Evolutionary conservation across 2,329 filamentous ascomycete genomes (phyloP), one percentile per base, ranked within the genome.

Genomic region (Fusarium sarcochroum): DNA sequence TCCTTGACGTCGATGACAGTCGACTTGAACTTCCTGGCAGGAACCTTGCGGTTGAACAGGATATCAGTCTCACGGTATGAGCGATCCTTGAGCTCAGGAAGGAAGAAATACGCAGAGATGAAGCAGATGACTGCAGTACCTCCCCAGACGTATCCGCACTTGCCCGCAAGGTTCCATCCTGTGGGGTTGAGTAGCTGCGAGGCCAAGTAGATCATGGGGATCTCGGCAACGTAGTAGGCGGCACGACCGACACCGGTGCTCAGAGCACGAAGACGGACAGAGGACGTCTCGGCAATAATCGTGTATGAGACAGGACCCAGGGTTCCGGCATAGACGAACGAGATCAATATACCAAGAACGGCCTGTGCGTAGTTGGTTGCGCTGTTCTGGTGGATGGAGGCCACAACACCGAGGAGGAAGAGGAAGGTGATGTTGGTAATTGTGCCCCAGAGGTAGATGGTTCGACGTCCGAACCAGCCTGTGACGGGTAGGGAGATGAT

Each of bases 401-500:
- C 89, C 1, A 86, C 86, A 65, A 91, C 80, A 75, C 89, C 89
- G 25, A 91, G 86, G 6, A 80, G 79, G 64, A 91, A 50, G 18
- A 90, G 79, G 71, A 90, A 82, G 38, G 74, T 70, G 53, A 80
- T 78, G 77, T 88, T 89, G 77, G 84, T 81, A 38, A 78, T 72
- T 34, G 84, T 84, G 68, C 89, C 88, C 80, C 84, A 90, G 54
- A 90, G 80, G 76, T 90, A 91, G 77, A 91, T 90, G 23, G 86
- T 84, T 52, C 89, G 88, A 55, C 88, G 85, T 74, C 89, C 88
- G 52, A 89, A 81, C 76, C 87, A 90, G 2, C 85, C 84, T 21
- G 87, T 90, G 48, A 91, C 83, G 52, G 90, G 79, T 87, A 89
- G 90, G 58, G 89, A 91, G 32, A 89, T 79, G 83, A 90, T 89